Percentiles rank a stretch among this genome's conserved stretches.
phyloP scores from a whole-genome alignment of 306 rosid species.

The Elaeagnus macrophylla region DNA sequence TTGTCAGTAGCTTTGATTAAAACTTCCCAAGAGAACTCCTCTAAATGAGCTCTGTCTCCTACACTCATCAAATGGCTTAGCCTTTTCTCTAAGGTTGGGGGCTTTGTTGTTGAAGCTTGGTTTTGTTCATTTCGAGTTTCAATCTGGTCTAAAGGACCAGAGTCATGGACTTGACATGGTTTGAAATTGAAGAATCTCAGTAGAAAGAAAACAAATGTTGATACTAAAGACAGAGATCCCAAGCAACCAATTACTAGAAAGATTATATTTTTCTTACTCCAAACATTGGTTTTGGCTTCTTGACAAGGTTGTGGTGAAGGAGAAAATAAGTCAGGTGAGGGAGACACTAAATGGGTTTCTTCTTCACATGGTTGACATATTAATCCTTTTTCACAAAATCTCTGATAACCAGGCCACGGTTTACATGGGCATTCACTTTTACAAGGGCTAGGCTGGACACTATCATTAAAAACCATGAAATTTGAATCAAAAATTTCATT shows the following conservation, averaged over 20 bases:
- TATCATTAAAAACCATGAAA: constrained; percentile 27
- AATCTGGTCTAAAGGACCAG: constrained; percentile 52
- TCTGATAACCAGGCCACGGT: constrained; percentile 10
- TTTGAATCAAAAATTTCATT: constrained; percentile 21
- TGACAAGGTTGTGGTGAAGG: neutral
- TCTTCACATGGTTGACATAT: constrained; percentile 36
- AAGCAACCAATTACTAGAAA: constrained; percentile 71
- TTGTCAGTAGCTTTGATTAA: constrained; percentile 45
- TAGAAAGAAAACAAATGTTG: constrained; percentile 34
- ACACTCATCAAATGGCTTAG: constrained; percentile 64
- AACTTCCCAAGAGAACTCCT: constrained; percentile 42
- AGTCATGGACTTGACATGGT: constrained; percentile 69
- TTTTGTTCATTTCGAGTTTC: constrained; percentile 1
- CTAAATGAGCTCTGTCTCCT: constrained; percentile 54
- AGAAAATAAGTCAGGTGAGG: neutral
- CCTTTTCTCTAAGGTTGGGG: constrained; percentile 44
- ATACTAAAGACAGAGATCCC: constrained; percentile 40
- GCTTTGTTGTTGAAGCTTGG: constrained; percentile 2
- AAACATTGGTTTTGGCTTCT: constrained; percentile 9
- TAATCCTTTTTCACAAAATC: constrained; percentile 20
- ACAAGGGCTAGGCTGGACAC: constrained; percentile 74
- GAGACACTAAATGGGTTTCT: neutral
- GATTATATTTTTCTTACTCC: constrained; percentile 59
- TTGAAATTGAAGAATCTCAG: constrained; percentile 33
- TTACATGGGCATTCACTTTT: constrained; percentile 33